These are phyloP conservation scores for Sugiyamaella japonica DNA, from an alignment of 1,139 yeast species.

Conservation along the genomic window DNA sequence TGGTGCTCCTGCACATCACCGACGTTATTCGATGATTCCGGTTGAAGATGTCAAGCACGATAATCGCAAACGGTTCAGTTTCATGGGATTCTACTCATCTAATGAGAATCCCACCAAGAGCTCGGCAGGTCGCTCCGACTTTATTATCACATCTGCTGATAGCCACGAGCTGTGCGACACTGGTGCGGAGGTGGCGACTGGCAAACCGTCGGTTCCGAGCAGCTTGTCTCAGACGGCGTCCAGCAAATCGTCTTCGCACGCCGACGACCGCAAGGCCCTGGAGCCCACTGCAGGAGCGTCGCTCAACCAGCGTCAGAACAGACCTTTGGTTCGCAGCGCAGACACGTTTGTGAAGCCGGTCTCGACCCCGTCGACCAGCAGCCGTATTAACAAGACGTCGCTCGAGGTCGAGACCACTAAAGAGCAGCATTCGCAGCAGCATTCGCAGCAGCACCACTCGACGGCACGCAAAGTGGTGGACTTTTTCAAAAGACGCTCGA, in stretches of 20 bases:
- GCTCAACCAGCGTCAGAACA: conserved; percentile 30
- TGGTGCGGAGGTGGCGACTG: no score
- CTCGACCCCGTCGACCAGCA: conserved; percentile 1
- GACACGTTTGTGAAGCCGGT: background rate
- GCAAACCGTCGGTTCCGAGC: no score
- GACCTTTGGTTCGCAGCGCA: conserved; percentile 20
- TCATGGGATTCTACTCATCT: conserved; percentile 28
- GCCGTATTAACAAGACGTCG: conserved; percentile 4
- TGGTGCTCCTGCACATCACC: background rate
- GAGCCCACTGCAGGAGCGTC: conserved; percentile 32
- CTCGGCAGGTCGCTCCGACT: conserved; percentile 11
- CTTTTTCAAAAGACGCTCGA: conserved; percentile 42
- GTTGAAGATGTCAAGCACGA: conserved; percentile 22
- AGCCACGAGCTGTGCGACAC: no score
- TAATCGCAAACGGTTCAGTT: conserved; percentile 34
- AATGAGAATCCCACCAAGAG: conserved; percentile 9
- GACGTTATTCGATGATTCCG: conserved; percentile 27
- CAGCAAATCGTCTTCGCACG: conserved; percentile 1
- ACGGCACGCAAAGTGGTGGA: conserved; percentile 40
- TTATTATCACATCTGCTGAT: conserved; percentile 3
- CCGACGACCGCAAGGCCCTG: conserved; percentile 28
- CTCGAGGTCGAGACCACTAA: conserved; percentile 15
- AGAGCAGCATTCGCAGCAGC: no score
- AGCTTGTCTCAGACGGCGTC: background rate
- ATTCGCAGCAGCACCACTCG: conserved; percentile 25